A percentile compares a stretch with the other conserved stretches of the same genome.
These are phyloP conservation scores for Umbellularia californica DNA, from an alignment of 164 flowering plant genomes.

Conservation along the genomic window DNA sequence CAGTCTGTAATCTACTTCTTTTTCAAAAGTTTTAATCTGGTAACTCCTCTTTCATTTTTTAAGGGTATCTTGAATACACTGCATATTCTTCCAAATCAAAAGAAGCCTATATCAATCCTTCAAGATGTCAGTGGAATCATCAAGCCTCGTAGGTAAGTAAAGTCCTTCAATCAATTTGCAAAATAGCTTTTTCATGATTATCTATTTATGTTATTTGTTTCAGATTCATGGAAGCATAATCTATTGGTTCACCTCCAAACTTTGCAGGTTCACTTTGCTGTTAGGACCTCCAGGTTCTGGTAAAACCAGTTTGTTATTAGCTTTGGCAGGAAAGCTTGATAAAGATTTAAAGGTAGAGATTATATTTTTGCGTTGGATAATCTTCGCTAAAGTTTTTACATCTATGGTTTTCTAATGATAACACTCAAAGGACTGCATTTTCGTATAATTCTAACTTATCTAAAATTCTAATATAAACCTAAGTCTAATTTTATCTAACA, in stretches of 20 bases:
- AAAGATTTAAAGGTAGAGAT: constrained; percentile 14
- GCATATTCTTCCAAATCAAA: constrained; percentile 13
- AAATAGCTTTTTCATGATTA: background rate
- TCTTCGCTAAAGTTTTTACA: background rate
- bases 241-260: background rate
- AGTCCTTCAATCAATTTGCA: background rate
- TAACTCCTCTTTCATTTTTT: background rate
- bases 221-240: background rate
- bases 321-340: constrained; percentile 81
- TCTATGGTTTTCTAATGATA: background rate
- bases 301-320: constrained; percentile 77
- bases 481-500: no score
- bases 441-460: no score
- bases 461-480: no score
- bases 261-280: constrained; percentile 66
- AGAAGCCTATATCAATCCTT: constrained; percentile 18
- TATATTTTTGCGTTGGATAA: background rate
- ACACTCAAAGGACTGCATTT: no score
- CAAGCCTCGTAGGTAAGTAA: constrained; percentile 30
- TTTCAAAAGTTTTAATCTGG: background rate
- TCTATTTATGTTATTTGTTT: background rate
- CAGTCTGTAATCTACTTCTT: background rate
- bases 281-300: constrained; percentile 97
- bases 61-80: constrained; percentile 7
- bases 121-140: constrained; percentile 29